A percentile compares a stretch with the other conserved stretches of the same genome.
These are phyloP conservation scores for Penicillium goetzii DNA, from an alignment of 495 filamentous ascomycete genomes.

Conservation along the genomic window DNA sequence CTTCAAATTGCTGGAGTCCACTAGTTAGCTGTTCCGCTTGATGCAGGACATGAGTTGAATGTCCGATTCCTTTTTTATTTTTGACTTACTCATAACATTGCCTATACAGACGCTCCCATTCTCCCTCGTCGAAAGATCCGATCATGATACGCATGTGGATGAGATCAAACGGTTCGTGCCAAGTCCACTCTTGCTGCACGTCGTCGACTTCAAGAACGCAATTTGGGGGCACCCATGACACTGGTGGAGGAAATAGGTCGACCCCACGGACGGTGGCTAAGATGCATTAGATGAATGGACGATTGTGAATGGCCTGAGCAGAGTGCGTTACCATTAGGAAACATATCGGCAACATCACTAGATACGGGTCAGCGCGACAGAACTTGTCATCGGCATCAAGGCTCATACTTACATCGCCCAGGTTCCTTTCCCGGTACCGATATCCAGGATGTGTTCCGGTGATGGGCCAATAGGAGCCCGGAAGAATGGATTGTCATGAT, in stretches of 20 bases:
- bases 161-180: slow-evolving; percentile 37
- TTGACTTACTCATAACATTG: slow-evolving; percentile 29
- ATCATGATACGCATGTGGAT: slow-evolving; percentile 39
- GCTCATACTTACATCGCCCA: slow-evolving; percentile 29
- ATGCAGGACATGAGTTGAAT: neutral
- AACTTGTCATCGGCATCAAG: neutral
- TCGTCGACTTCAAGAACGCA: slow-evolving; percentile 30
- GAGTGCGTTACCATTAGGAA: slow-evolving; percentile 16
- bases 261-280: slow-evolving; percentile 31
- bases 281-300: neutral
- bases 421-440: slow-evolving; percentile 28
- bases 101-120: slow-evolving; percentile 37
- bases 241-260: slow-evolving; percentile 33
- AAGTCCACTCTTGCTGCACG: slow-evolving; percentile 36
- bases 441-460: slow-evolving; percentile 25
- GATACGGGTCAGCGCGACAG: neutral
- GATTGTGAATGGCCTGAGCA: neutral
- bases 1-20: slow-evolving; percentile 26
- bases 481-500: slow-evolving; percentile 26
- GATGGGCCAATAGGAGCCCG: slow-evolving; percentile 15
- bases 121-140: slow-evolving; percentile 24
- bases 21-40: neutral
- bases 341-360: slow-evolving; percentile 31
- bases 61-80: too few species aligned
- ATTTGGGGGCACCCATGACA: slow-evolving; percentile 29